Percentiles rank a stretch among this genome's conserved stretches.
phyloP scores from a whole-genome alignment of 1,284 basidiomycete species.

The Heterobasidion irregulare region DNA sequence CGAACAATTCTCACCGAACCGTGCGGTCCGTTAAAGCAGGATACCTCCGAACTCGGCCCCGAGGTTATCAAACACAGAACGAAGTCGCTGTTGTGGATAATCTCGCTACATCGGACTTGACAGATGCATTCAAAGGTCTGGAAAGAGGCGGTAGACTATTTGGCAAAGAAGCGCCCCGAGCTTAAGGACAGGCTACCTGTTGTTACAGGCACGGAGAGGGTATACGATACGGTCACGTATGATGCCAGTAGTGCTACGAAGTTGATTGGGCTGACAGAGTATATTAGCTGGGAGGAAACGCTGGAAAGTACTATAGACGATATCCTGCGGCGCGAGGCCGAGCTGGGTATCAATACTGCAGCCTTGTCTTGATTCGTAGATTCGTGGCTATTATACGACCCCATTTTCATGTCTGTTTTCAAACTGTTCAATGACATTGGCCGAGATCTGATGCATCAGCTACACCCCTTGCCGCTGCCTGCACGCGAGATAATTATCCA shows the following conservation, averaged over 20 bases:
- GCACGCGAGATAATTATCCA: constrained; percentile 10
- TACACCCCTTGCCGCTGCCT: constrained; percentile 3
- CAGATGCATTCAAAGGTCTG: background rate
- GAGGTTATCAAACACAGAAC: too few relatives aligned
- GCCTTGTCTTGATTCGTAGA: background rate
- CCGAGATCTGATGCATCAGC: too few relatives aligned
- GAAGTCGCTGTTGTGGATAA: background rate
- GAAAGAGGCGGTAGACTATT: background rate
- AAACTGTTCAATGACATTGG: too few relatives aligned
- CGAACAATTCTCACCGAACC: background rate
- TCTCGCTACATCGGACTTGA: background rate
- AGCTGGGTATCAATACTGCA: background rate
- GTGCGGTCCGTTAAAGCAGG: background rate
- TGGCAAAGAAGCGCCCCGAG: background rate
- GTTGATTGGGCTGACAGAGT: background rate
- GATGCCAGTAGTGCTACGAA: background rate
- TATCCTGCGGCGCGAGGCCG: background rate
- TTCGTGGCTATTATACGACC: background rate
- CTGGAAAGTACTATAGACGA: background rate
- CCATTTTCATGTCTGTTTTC: too few relatives aligned
- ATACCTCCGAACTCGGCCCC: too few relatives aligned
- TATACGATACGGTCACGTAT: background rate
- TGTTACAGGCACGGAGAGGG: background rate
- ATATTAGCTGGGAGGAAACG: background rate
- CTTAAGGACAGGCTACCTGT: background rate